Evolutionary conservation across 1,284 basidiomycete genomes (phyloP), one percentile per base, ranked within the genome.

Genomic region (Microbotryum silenes-acaulis): DNA sequence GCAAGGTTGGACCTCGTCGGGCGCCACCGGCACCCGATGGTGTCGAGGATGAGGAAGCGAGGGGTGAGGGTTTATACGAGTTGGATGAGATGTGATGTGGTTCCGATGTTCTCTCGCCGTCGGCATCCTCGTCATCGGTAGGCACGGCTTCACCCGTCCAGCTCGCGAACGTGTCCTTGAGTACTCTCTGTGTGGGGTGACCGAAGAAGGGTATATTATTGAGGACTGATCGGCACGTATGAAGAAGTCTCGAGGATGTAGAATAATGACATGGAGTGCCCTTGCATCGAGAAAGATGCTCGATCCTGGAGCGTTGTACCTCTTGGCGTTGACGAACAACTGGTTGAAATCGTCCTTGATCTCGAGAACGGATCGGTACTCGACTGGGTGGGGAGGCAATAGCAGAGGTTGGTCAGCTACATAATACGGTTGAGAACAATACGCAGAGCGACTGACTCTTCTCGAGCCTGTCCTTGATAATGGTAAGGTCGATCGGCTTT

Each of bases 281-380:
- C 68, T 70, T 8, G 71, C 70, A 51, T 71, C 66, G 25, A 67
- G 46, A 48, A 68, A 72, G 51, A 72, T 64, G 20, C 42, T 21
- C 37, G 66, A 69, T 1, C 64, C 64, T 1, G 60, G 61, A 20
- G 61, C 61, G 56, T 72, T 72, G 64, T 63, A 72, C 6, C 64
- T 62, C 49, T 72, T 70, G 20, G 71, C 71, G 51, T 72, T 72
- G 48, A 60, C 61, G 31, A 71, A 72, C 56, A 67, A 60, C 44
- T 70, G 70, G 45, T 66, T 68, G 52, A 72, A 54, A 47, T 72
- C 71, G 56, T 51, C 54, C 20, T 62, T 47, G 14, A 70, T 50
- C n/a, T 69, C 65, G 20, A 57, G 27, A 9, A 71, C 49, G 21
- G 58, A 57, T 9, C n/a, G 23, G 60, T 72, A 72, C 23, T 48